These are phyloP conservation scores for Colletotrichum kahawae DNA, from an alignment of 2,329 filamentous ascomycete genomes.

Conservation along the genomic window DNA sequence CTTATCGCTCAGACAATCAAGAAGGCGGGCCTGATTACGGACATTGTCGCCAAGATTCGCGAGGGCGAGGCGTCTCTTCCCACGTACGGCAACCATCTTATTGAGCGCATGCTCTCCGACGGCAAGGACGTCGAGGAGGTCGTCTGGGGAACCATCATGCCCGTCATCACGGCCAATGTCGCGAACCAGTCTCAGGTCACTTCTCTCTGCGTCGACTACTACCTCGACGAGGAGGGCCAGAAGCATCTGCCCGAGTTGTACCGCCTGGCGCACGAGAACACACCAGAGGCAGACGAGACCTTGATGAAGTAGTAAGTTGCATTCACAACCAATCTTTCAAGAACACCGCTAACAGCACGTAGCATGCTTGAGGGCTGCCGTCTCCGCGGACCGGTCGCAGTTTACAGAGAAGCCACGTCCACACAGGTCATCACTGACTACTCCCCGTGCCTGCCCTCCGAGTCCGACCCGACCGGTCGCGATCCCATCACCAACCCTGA, in stretches of 20 bases:
- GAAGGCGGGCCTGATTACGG: constrained; percentile 51
- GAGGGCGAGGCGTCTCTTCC: constrained; percentile 34
- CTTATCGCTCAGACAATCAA: constrained; percentile 54
- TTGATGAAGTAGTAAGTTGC: constrained; percentile 36
- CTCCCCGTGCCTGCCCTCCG: constrained; percentile 24
- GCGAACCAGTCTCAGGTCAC: constrained; percentile 65
- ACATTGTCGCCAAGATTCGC: constrained; percentile 52
- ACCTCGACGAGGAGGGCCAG: constrained; percentile 54
- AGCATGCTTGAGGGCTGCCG: constrained; percentile 61
- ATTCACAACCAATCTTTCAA: not conserved
- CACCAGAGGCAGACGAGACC: constrained; percentile 54
- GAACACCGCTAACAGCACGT: not conserved
- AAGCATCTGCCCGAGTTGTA: constrained; percentile 57
- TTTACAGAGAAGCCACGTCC: constrained; percentile 49
- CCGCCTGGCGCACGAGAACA: constrained; percentile 52
- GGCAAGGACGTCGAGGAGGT: constrained; percentile 58
- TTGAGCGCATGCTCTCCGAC: constrained; percentile 58
- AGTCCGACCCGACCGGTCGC: constrained; percentile 20
- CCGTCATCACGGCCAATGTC: constrained; percentile 59
- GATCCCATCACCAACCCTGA: constrained; percentile 23
- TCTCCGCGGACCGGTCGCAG: constrained; percentile 56
- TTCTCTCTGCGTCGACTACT: constrained; percentile 64
- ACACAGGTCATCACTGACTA: constrained; percentile 31
- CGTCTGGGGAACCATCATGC: constrained; percentile 61
- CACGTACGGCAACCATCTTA: constrained; percentile 64